These are phyloP conservation scores for Paramecium sexaurelia DNA, from an alignment of 73 alveolate species.

Conservation along the genomic window DNA sequence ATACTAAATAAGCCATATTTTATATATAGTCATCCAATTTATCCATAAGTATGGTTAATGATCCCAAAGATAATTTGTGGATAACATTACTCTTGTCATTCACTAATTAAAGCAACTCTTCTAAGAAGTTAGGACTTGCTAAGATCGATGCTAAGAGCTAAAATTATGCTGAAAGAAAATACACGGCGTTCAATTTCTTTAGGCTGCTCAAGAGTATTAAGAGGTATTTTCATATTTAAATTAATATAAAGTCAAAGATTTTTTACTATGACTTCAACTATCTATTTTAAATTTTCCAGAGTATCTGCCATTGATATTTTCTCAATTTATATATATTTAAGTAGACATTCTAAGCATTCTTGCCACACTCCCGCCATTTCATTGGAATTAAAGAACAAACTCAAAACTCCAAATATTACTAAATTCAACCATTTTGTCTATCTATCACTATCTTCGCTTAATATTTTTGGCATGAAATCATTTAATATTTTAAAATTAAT, in stretches of 20 bases:
- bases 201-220: neutral
- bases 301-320: neutral
- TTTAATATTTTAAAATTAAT: conserved; percentile 22
- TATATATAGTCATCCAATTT: neutral
- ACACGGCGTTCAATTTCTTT: conserved; percentile 15
- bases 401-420: neutral
- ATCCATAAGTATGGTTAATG: neutral
- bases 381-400: conserved; percentile 21
- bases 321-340: conserved; percentile 3
- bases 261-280: conserved; percentile 39
- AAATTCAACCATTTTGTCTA: conserved; percentile 31
- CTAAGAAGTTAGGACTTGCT: neutral
- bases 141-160: neutral
- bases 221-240: conserved; percentile 57
- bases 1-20: neutral
- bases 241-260: conserved; percentile 42
- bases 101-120: neutral
- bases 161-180: neutral
- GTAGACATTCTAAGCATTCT: neutral
- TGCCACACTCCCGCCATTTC: neutral
- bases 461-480: conserved; percentile 3
- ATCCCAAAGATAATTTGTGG: conserved; percentile 27
- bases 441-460: neutral
- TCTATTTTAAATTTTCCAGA: conserved; percentile 37
- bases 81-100: neutral